phyloP scores from a whole-genome alignment of 345 rosid species.

The Erucastrum elatum region DNA sequence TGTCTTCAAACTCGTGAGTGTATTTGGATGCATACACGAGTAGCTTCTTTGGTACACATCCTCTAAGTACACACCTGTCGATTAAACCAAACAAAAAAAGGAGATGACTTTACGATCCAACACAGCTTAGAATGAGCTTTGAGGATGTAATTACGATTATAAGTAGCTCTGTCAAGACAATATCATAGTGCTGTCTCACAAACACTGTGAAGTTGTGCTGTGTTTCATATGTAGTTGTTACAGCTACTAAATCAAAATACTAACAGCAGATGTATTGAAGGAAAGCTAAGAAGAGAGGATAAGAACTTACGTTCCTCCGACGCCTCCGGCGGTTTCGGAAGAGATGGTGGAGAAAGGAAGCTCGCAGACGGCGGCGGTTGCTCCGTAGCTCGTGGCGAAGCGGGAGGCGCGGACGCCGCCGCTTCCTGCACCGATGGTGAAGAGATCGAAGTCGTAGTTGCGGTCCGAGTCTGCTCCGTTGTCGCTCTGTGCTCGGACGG shows the following conservation, averaged over 20 bases:
- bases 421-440: constrained; percentile 95
- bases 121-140: background rate
- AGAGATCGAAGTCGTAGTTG: constrained; percentile 85
- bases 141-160: background rate
- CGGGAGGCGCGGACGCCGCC: constrained; percentile 98
- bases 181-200: background rate
- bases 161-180: background rate
- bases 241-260: background rate
- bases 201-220: background rate
- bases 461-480: constrained; percentile 64
- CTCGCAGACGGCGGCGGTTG: constrained; percentile 91
- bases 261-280: background rate
- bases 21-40: constrained; percentile 87
- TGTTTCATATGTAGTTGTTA: too few species aligned
- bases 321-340: constrained; percentile 89
- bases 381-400: constrained; percentile 81
- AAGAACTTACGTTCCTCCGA: constrained; percentile 87
- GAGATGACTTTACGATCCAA: background rate
- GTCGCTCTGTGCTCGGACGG: constrained; percentile 51
- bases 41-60: constrained; percentile 96
- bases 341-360: constrained; percentile 90
- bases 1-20: constrained; percentile 89
- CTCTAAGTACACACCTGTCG: constrained; percentile 86
- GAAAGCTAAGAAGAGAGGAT: background rate
- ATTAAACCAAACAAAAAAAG: background rate